Percentiles rank a stretch among this genome's conserved stretches.
phyloP scores from a whole-genome alignment of 2,329 filamentous ascomycete species.

The Scedosporium minutisporum region DNA sequence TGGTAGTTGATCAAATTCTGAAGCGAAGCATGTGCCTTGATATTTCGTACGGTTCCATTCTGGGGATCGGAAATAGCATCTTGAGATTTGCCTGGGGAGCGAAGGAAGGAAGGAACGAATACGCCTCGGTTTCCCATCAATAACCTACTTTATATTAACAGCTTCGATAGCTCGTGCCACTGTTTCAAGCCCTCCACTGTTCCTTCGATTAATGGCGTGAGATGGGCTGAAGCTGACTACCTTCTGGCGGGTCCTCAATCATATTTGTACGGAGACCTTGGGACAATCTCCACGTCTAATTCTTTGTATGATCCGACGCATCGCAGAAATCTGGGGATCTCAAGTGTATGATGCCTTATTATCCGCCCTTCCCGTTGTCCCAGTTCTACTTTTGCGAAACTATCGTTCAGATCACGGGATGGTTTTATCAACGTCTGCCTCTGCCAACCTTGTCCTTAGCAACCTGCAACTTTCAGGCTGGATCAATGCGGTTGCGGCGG shows the following conservation, averaged over 20 bases:
- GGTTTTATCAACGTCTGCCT: no score
- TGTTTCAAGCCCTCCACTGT: background rate
- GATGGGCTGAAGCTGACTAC: background rate
- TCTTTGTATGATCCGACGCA: background rate
- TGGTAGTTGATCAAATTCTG: no score
- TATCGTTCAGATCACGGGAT: no score
- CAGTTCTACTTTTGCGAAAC: background rate
- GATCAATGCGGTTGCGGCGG: no score
- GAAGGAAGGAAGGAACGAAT: no score
- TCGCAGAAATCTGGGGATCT: background rate
- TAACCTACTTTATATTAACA: background rate
- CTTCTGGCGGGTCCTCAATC: background rate
- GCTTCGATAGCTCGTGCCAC: background rate
- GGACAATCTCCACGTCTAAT: no score
- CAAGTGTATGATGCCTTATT: background rate
- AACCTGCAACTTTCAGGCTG: no score
- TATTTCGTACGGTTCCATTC: no score
- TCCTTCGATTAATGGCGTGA: background rate
- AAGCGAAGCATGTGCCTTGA: no score
- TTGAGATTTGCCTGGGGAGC: no score
- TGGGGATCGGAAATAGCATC: no score
- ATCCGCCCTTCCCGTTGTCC: background rate
- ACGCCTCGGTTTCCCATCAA: background rate
- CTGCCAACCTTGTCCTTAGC: no score
- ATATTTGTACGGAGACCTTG: background rate